Evolutionary conservation across 805 yeast genomes (phyloP), one percentile per base, ranked within the genome.

Genomic region (Kodamaea leandrae): DNA sequence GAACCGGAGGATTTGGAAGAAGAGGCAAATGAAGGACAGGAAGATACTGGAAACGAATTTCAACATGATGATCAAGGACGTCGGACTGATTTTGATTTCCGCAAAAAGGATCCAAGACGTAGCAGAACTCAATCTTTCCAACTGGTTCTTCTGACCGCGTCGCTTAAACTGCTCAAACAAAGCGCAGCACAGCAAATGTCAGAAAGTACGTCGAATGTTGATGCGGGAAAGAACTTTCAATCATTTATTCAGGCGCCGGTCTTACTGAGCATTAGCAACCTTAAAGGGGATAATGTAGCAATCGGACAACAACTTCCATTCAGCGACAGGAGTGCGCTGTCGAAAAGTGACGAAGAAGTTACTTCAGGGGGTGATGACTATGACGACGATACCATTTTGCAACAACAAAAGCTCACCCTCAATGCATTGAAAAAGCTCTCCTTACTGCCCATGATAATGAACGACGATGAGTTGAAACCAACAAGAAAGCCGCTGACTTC

Each of bases 231-330:
- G 49, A 64, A 70, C 51, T 66, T 68, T 54, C 75, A 70, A 54
- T 61, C 69, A 16, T 68, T 65, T 43, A 70, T 70, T 40, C 75
- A 70, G 52, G 75, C 74, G 1, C 75, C 75, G 1, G 74, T 68
- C 4, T 53, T 70, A 33, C 64, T 69, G 28, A 57, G 65, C 42
- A 63, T 66, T 30, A 49, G 57, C 30, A 63, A 58, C 32, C 50
- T 58, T 32, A 63, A 58, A 25, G 44, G 42, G n/a, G 51, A 48
- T 15, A 65, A 66, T 23, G 47, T 60, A 4, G 66, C 60, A 37
- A 70, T 70, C n/a, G 75, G 75, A 17, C 63, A 64, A 40, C 66
- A 63, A 42, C 48, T 64, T 16, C 74, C 74, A 5, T 70, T 70
- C 39, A 55, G 59, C 34, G 61, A 61, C 36, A 47, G 51, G 23